Percentiles rank a stretch among this genome's conserved stretches.
These are phyloP conservation scores for Polychaeton citri DNA, from an alignment of 2,329 filamentous ascomycete genomes.

Conservation along the genomic window DNA sequence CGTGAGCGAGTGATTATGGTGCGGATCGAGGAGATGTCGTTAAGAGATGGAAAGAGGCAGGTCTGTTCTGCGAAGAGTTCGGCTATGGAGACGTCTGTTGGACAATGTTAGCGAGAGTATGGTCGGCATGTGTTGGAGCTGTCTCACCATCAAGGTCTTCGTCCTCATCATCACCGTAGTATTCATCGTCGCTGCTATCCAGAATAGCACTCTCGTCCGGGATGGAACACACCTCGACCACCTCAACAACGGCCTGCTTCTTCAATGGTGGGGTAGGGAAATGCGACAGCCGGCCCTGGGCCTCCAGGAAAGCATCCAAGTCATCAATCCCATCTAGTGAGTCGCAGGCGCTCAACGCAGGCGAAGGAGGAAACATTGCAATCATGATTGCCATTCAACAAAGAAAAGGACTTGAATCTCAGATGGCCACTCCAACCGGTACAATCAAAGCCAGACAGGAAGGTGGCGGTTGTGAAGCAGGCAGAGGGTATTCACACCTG, in stretches of 20 bases:
- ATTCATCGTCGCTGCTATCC: constrained; percentile 6
- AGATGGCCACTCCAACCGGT: too few relatives aligned
- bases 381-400: too few relatives aligned
- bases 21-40: constrained; percentile 8
- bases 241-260: constrained; percentile 2
- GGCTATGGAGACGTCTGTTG: constrained; percentile 8
- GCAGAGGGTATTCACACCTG: too few relatives aligned
- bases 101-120: neutral
- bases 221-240: constrained; percentile 9
- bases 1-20: constrained; percentile 13
- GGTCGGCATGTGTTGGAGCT: constrained; percentile 1
- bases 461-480: too few relatives aligned
- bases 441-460: too few relatives aligned
- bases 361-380: constrained; percentile 12
- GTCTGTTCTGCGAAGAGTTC: constrained; percentile 9
- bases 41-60: constrained; percentile 3
- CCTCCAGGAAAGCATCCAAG: constrained; percentile 19
- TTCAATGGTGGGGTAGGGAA: constrained; percentile 18
- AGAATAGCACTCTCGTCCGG: constrained; percentile 4
- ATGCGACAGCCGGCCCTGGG: constrained; percentile 15
- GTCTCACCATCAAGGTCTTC: constrained; percentile 4
- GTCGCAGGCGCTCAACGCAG: constrained; percentile 17
- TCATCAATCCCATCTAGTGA: constrained; percentile 18
- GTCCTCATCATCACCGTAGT: constrained; percentile 2
- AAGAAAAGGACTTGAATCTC: too few relatives aligned